Conservation (phyloP, 1,139 yeast species). For the Oligophagozyma castellii region DNA sequence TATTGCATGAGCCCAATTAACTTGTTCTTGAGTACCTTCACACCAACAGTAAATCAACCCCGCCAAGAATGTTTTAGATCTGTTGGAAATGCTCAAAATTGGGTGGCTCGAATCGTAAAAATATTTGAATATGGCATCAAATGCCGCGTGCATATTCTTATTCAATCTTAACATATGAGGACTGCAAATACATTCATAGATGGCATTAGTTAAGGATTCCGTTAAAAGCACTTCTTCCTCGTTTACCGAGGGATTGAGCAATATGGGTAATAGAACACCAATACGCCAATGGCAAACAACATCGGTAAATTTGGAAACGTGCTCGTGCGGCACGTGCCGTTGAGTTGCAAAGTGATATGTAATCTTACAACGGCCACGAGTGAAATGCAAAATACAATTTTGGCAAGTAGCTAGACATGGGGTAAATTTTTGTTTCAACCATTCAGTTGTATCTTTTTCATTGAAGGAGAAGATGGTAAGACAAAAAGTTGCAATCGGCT, state of each 20-base stretch:
- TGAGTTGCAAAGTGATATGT: slow-evolving; percentile 37
- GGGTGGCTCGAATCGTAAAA: slow-evolving; percentile 19
- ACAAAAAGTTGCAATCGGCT: slow-evolving; percentile 37
- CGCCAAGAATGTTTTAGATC: slow-evolving; percentile 25
- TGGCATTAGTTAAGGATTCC: slow-evolving; percentile 21
- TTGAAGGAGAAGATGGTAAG: slow-evolving; percentile 49
- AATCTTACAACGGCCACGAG: slow-evolving; percentile 37
- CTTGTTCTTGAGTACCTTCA: slow-evolving; percentile 36
- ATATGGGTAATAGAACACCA: slow-evolving; percentile 22
- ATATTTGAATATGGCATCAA: slow-evolving; percentile 24
- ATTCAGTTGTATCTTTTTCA: slow-evolving; percentile 30
- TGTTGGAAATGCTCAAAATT: slow-evolving; percentile 12
- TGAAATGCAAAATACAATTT: slow-evolving; percentile 39
- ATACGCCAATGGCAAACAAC: slow-evolving; percentile 45
- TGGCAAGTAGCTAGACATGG: slow-evolving; percentile 34
- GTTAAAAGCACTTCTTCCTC: slow-evolving; percentile 18
- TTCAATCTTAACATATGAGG: slow-evolving; percentile 36
- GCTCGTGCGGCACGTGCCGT: slow-evolving; percentile 35
- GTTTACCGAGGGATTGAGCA: slow-evolving; percentile 19
- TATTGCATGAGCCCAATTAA: slow-evolving; percentile 33
- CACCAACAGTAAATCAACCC: slow-evolving; percentile 41
- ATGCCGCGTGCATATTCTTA: slow-evolving; percentile 24
- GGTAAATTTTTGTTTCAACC: slow-evolving; percentile 32
- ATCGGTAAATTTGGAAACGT: slow-evolving; percentile 37
- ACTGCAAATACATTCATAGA: slow-evolving; percentile 36